Percentiles rank a stretch among this genome's conserved stretches.
Evolutionary conservation across 495 filamentous ascomycete genomes (phyloP).

Genomic region (Terfezia boudieri): DNA sequence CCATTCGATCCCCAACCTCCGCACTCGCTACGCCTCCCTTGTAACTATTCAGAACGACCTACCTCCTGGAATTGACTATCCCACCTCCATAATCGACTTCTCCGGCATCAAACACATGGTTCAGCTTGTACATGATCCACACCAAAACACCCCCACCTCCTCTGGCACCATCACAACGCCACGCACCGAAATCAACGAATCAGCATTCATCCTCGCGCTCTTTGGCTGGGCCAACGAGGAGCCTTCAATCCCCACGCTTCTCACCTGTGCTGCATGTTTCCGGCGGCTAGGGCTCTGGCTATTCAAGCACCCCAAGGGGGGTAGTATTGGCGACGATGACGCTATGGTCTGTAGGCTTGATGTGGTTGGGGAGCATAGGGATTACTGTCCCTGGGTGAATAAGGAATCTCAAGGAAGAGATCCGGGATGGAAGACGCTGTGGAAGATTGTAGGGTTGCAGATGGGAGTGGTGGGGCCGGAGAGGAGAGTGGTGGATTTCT

Average conservation of each 20-base stretch:
- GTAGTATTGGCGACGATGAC: slow-evolving; percentile 8
- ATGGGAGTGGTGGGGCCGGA: not conserved
- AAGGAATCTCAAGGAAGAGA: slow-evolving; percentile 14
- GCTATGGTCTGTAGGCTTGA: slow-evolving; percentile 15
- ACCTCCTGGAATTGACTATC: slow-evolving; percentile 28
- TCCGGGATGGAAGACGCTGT: slow-evolving; percentile 13
- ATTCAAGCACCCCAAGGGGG: slow-evolving; percentile 32
- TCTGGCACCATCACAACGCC: no score
- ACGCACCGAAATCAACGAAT: slow-evolving; percentile 28
- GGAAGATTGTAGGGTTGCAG: slow-evolving; percentile 7
- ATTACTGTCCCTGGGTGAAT: slow-evolving; percentile 19
- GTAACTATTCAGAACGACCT: slow-evolving; percentile 28
- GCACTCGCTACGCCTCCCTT: slow-evolving; percentile 22
- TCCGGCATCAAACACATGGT: slow-evolving; percentile 21
- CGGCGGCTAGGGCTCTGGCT: slow-evolving; percentile 84
- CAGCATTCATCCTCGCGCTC: slow-evolving; percentile 52
- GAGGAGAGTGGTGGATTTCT: not conserved
- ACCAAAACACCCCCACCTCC: slow-evolving; percentile 5
- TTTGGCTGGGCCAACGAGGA: slow-evolving; percentile 71
- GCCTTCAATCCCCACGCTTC: slow-evolving; percentile 41
- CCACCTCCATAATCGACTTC: slow-evolving; percentile 20
- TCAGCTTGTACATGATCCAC: slow-evolving; percentile 21
- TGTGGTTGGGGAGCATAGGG: slow-evolving; percentile 17
- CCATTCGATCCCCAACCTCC: slow-evolving; percentile 25
- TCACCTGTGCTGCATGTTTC: slow-evolving; percentile 63